Evolutionary conservation across 176 grass and related monocot species (phyloP).

Genomic region (Triticum monococcum): DNA sequence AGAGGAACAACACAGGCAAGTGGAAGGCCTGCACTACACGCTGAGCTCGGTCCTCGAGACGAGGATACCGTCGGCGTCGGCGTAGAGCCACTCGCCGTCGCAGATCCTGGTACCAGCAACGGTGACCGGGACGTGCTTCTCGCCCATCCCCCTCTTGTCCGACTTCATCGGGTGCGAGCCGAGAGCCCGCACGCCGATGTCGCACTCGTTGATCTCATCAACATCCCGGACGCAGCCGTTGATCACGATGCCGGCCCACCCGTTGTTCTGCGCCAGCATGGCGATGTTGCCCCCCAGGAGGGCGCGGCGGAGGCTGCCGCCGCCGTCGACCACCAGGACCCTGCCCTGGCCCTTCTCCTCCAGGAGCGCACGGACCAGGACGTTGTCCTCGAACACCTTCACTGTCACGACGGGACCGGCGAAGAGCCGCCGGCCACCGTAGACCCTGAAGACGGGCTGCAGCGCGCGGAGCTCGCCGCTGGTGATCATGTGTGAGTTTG

Average conservation of each 20-base stretch:
- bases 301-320: slow-evolving; percentile 74
- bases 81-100: slow-evolving; percentile 75
- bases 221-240: slow-evolving; percentile 86
- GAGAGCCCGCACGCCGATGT: slow-evolving; percentile 72
- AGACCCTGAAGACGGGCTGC: slow-evolving; percentile 59
- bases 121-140: slow-evolving; percentile 55
- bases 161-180: slow-evolving; percentile 76
- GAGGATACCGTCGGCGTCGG: slow-evolving; percentile 62
- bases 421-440: slow-evolving; percentile 60
- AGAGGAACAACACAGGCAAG: background rate
- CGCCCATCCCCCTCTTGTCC: slow-evolving; percentile 67
- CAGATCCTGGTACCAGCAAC: slow-evolving; percentile 64
- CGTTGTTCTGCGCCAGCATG: slow-evolving; percentile 77
- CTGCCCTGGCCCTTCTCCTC: slow-evolving; percentile 56
- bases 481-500: slow-evolving; percentile 49
- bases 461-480: slow-evolving; percentile 71
- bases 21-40: slow-evolving; percentile 9
- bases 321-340: slow-evolving; percentile 67
- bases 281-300: slow-evolving; percentile 78
- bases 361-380: slow-evolving; percentile 39
- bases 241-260: slow-evolving; percentile 71
- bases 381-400: slow-evolving; percentile 90
- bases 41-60: slow-evolving; percentile 50
- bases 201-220: slow-evolving; percentile 79
- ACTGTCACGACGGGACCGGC: slow-evolving; percentile 70